A percentile compares a stretch with the other conserved stretches of the same genome.
phyloP scores from a whole-genome alignment of 768 basidiomycete genomes.

The Daedaleopsis nitida region DNA sequence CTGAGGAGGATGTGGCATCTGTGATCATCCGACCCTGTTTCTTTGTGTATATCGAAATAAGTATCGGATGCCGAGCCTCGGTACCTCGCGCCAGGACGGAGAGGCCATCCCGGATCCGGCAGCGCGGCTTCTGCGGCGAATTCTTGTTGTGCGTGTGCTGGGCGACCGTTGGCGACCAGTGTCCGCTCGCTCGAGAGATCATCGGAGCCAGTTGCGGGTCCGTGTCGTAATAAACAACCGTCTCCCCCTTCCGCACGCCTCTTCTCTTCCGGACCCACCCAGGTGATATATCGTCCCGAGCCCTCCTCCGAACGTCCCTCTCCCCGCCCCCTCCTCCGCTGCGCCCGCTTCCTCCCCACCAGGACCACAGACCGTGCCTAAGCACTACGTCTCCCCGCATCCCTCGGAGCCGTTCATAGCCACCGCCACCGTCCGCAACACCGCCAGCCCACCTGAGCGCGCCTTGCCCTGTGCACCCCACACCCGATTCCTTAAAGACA shows the following conservation, averaged over 20 bases:
- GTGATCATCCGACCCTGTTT: conserved; percentile 18
- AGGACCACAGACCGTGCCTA: too few relatives aligned
- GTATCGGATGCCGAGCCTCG: conserved; percentile 28
- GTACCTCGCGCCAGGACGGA: conserved; percentile 19
- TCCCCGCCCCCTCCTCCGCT: conserved; percentile 1
- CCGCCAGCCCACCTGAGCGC: too few relatives aligned
- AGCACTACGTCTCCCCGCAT: too few relatives aligned
- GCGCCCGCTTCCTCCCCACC: not conserved
- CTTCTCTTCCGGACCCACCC: not conserved
- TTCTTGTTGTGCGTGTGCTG: conserved; percentile 21
- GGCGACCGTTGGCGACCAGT: conserved; percentile 7
- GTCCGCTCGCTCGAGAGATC: conserved; percentile 7
- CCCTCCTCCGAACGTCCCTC: conserved; percentile 4
- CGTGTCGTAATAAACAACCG: conserved; percentile 20
- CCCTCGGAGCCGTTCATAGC: too few relatives aligned
- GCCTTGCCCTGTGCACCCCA: conserved; percentile 4
- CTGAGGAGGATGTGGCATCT: conserved; percentile 6
- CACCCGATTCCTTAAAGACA: not conserved
- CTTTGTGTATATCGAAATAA: conserved; percentile 15
- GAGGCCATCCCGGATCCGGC: conserved; percentile 17
- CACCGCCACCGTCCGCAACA: too few relatives aligned
- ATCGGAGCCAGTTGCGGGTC: conserved; percentile 18
- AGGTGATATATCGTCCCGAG: conserved; percentile 15
- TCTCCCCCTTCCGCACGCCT: not conserved
- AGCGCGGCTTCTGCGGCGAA: conserved; percentile 13